These are phyloP conservation scores for Globisporangium paroecandrum DNA, from an alignment of 352 stramenopile species.

Conservation along the genomic window DNA sequence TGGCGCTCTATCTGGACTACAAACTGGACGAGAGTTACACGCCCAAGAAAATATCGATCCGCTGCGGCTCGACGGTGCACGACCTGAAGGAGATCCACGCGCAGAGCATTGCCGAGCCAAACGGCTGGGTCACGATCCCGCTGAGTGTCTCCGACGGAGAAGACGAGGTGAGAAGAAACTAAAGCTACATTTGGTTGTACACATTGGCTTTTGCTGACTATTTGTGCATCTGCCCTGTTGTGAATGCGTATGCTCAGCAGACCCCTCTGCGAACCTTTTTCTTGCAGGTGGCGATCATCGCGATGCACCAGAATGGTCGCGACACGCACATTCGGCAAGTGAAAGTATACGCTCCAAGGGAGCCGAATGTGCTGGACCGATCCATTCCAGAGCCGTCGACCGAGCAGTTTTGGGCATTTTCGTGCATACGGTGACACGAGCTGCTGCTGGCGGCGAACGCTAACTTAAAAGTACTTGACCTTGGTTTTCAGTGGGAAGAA, in stretches of 20 bases:
- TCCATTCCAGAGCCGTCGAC: constrained; percentile 53
- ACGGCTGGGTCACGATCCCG: constrained; percentile 93
- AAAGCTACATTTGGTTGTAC: background rate
- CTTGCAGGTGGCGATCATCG: constrained; percentile 94
- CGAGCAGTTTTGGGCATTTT: constrained; percentile 66
- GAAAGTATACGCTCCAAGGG: constrained; percentile 87
- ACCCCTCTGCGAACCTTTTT: constrained; percentile 88
- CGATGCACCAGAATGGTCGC: constrained; percentile 98
- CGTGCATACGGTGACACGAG: constrained; percentile 42
- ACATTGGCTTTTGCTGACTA: background rate
- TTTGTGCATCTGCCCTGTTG: background rate
- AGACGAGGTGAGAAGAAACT: constrained; percentile 18
- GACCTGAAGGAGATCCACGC: constrained; percentile 94
- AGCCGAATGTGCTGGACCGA: constrained; percentile 48
- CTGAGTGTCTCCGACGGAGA: constrained; percentile 40
- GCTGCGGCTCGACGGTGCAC: constrained; percentile 91
- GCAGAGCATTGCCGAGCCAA: constrained; percentile 91
- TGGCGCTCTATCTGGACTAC: constrained; percentile 98
- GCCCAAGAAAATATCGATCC: constrained; percentile 93
- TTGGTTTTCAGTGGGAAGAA: too few species aligned
- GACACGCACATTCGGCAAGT: constrained; percentile 96
- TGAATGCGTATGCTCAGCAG: background rate
- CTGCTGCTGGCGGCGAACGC: background rate
- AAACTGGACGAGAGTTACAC: constrained; percentile 98
- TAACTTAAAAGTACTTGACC: too few species aligned